Percentiles rank a stretch among this genome's conserved stretches.
Evolutionary conservation across 495 filamentous ascomycete genomes (phyloP).

Genomic region (Trichoderma erinaceum): DNA sequence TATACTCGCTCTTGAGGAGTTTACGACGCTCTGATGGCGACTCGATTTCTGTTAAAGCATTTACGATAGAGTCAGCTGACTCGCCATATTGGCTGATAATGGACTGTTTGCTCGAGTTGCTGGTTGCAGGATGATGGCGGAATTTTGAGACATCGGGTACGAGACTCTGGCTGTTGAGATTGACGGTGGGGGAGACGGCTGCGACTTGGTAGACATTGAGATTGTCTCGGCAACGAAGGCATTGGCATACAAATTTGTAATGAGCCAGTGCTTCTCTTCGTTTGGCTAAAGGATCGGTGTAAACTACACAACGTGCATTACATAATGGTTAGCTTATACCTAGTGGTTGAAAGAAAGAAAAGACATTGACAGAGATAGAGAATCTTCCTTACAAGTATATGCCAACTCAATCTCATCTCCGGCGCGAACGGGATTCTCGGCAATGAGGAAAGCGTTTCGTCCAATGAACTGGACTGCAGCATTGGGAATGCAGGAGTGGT

Average conservation of each 20-base stretch:
- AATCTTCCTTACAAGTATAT: slow-evolving; percentile 39
- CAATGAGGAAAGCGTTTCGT: slow-evolving; percentile 35
- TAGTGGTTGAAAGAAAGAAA: background rate
- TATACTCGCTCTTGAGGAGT: slow-evolving; percentile 27
- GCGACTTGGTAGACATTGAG: slow-evolving; percentile 41
- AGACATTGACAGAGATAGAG: background rate
- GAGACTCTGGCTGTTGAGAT: slow-evolving; percentile 33
- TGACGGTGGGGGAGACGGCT: slow-evolving; percentile 28
- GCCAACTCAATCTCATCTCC: slow-evolving; percentile 47
- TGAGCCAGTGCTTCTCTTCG: slow-evolving; percentile 31
- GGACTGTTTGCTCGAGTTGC: slow-evolving; percentile 5
- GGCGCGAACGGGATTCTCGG: slow-evolving; percentile 33
- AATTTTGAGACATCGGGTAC: slow-evolving; percentile 26
- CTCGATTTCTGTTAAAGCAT: background rate
- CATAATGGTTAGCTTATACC: background rate
- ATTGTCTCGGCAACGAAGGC: slow-evolving; percentile 35
- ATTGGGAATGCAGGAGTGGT: slow-evolving; percentile 51
- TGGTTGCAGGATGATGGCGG: slow-evolving; percentile 18
- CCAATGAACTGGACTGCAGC: slow-evolving; percentile 42
- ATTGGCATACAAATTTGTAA: slow-evolving; percentile 41
- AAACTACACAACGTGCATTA: slow-evolving; percentile 24
- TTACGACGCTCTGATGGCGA: slow-evolving; percentile 15
- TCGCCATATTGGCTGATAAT: background rate
- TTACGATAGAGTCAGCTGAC: background rate
- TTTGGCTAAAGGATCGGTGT: slow-evolving; percentile 25